Conservation (phyloP, 768 basidiomycete genomes). For the Xerocomellus dryophilus region DNA sequence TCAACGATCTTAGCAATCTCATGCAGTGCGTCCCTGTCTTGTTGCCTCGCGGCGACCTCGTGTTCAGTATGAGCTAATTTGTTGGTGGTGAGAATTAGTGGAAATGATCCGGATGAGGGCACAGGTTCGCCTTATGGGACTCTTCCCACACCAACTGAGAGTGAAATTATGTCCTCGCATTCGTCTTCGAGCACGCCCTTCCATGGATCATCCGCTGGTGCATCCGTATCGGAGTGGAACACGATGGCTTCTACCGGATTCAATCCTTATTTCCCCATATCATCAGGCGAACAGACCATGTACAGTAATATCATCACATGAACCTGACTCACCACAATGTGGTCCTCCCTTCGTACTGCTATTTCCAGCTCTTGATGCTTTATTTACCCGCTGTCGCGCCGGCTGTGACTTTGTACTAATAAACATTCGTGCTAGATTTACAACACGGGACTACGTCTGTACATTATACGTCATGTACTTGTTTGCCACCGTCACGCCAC, state of each 20-base stretch:
- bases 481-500: conserved; percentile 17
- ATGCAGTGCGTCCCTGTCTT: conserved; percentile 57
- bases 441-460: conserved; percentile 25
- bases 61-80: conserved; percentile 34
- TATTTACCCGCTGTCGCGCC: conserved; percentile 32
- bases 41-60: conserved; percentile 34
- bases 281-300: conserved; percentile 51
- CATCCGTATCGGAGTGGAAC: conserved; percentile 59
- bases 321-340: conserved; percentile 15
- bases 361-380: conserved; percentile 12
- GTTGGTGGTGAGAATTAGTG: conserved; percentile 39
- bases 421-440: conserved; percentile 31
- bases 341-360: not conserved
- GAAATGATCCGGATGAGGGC: conserved; percentile 48
- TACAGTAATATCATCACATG: conserved; percentile 58
- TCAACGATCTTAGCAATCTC: conserved; percentile 57
- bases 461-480: conserved; percentile 35
- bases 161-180: conserved; percentile 51
- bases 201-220: conserved; percentile 44
- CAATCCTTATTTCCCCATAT: conserved; percentile 67
- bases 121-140: conserved; percentile 52
- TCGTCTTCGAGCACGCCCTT: conserved; percentile 42
- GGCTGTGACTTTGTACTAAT: conserved; percentile 31
- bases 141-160: conserved; percentile 57
- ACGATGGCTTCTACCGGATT: conserved; percentile 53